These are phyloP conservation scores for Sideroxylon spinosum DNA, from an alignment of 179 eudicot genomes.

Conservation along the genomic window DNA sequence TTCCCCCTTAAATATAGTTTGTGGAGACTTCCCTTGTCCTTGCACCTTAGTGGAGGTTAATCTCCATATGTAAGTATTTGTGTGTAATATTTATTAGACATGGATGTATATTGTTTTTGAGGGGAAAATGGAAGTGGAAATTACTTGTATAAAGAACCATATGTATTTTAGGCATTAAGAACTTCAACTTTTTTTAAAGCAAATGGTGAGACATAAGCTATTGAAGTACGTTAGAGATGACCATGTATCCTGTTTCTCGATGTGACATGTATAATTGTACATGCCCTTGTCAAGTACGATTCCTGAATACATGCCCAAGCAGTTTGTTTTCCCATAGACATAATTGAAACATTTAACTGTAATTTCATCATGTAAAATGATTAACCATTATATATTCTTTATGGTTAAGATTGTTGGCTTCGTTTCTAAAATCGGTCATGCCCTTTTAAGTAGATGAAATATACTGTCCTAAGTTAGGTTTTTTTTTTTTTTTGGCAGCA, in stretches of 20 bases:
- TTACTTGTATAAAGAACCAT: background rate
- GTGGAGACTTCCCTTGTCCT: too few species aligned
- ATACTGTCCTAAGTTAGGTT: background rate
- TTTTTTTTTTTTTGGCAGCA: slow-evolving; percentile 44
- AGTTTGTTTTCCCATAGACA: background rate
- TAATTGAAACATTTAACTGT: background rate
- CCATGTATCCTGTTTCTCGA: background rate
- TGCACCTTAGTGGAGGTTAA: too few species aligned
- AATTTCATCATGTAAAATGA: background rate
- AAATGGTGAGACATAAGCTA: background rate
- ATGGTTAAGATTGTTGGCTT: background rate
- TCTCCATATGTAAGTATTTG: too few species aligned
- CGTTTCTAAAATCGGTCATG: background rate
- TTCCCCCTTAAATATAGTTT: too few species aligned
- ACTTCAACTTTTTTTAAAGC: background rate
- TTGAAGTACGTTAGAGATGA: background rate
- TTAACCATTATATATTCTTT: background rate
- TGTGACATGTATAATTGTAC: background rate
- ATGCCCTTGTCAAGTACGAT: background rate
- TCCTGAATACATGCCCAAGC: background rate
- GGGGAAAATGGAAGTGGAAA: too few species aligned
- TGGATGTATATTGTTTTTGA: too few species aligned
- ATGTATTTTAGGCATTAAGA: background rate
- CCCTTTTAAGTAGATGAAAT: background rate
- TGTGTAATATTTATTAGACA: too few species aligned